Percentiles rank a stretch among this genome's conserved stretches.
phyloP scores from a whole-genome alignment of 306 rosid genomes.

The Sicyos edulis region DNA sequence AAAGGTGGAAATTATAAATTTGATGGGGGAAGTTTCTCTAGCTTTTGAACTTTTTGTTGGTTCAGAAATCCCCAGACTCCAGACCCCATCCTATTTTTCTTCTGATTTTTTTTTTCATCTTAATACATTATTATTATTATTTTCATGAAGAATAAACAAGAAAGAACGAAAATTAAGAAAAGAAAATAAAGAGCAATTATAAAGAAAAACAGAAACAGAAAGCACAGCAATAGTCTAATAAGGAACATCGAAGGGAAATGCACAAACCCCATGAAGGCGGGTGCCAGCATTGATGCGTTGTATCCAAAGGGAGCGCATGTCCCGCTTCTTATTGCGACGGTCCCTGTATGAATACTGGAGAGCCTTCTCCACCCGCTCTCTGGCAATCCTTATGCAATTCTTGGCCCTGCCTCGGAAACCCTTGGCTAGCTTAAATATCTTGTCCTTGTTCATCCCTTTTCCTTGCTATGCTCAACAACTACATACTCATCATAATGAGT shows the following conservation, averaged over 20 bases:
- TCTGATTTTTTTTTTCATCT: not conserved
- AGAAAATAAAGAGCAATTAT: not conserved
- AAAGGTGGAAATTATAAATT: not conserved
- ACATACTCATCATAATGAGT: conserved; percentile 9
- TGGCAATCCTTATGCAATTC: conserved; percentile 88
- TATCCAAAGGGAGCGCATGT: conserved; percentile 98
- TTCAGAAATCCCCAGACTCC: not conserved
- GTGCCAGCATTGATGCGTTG: conserved; percentile 91
- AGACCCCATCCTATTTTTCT: not conserved
- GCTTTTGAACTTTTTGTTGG: not conserved
- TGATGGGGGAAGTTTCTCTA: not conserved
- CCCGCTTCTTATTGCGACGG: conserved; percentile 89
- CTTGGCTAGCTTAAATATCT: conserved; percentile 83
- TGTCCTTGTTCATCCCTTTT: conserved; percentile 57
- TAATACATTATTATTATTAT: not conserved
- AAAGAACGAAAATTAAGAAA: too few species aligned
- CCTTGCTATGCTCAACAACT: conserved; percentile 22
- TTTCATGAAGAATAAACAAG: not conserved
- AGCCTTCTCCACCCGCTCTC: conserved; percentile 97
- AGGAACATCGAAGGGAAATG: conserved; percentile 3
- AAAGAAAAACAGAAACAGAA: not conserved
- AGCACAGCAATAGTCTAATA: not conserved
- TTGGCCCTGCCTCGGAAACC: conserved; percentile 97
- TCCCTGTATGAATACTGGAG: conserved; percentile 94
- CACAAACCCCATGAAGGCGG: conserved; percentile 72